Base-by-base conservation (phyloP, 345 rosid genomes). In the Anastatica hierochuntica region DNA sequence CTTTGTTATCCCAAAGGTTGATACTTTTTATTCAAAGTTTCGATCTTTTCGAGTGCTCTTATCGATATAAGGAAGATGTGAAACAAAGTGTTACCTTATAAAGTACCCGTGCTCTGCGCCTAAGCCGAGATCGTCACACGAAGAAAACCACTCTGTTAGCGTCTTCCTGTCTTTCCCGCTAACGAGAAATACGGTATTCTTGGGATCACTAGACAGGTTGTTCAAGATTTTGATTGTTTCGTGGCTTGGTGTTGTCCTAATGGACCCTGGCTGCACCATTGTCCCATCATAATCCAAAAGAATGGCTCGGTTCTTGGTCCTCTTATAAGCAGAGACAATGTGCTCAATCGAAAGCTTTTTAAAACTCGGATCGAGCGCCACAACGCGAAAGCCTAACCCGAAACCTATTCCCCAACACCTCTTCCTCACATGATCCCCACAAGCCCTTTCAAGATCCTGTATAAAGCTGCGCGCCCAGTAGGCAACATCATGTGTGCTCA, bases 321-420 rank as follows among this genome's bases (percentile, higher is more conserved):
- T 82, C 70, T 76, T 87, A 58, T 84, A 90, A 51, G 82, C 84
- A 7, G 97, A 89, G 51, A 85, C 94, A 60, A 89, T 83, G 60
- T 85, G 97, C 49, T 89, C 97, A 49, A 79, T 60, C 7, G 85
- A 81, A 52, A 89, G 88, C 79, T 85, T 89, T 54, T 78, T 74
- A 66, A 85, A 89, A 68, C 74, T 89, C 26, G 97, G 98, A 76
- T 87, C 96, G 73, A 90, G 58, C 6, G 96, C 81, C 68, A 90
- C 78, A 11, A 90, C 98, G 11, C 96, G 76, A 48, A 90, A 90
- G 3, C 96, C 80, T 53, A 90, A 79, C 36, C 96, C 98, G 17
- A 90, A 90, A 48, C 98, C 96, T 43, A 90, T 80, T 44, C 95
- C 98, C 92, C 95, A 90, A 71, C 89, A 87, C 63, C 87, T 75